Conservation (phyloP, 257 asterid species). For the Anisodus acutangulus region DNA sequence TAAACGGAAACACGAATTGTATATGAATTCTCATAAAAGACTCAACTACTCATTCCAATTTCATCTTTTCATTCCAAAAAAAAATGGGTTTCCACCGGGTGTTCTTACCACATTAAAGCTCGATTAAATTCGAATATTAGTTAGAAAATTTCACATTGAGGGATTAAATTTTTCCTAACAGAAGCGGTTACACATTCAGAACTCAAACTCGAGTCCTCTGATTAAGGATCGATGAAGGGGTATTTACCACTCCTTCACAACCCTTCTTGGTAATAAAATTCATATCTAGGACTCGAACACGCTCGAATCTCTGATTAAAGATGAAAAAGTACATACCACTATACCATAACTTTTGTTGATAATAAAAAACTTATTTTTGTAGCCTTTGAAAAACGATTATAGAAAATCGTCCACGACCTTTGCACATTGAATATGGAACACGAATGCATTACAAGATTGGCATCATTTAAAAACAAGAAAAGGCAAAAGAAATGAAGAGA, state of each 20-base stretch:
- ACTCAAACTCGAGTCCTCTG: background rate
- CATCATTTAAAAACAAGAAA: slow-evolving; percentile 24
- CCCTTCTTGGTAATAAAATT: background rate
- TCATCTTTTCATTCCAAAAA: background rate
- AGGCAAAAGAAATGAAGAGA: slow-evolving; percentile 18
- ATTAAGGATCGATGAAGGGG: background rate
- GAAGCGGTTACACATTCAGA: accelerated
- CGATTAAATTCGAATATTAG: background rate
- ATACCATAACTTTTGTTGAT: too few relatives aligned
- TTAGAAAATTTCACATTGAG: background rate
- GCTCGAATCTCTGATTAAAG: background rate
- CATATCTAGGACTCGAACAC: too few relatives aligned
- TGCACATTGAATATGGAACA: slow-evolving; percentile 23
- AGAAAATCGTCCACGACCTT: background rate
- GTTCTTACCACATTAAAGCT: background rate
- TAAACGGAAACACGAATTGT: background rate
- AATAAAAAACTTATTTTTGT: background rate
- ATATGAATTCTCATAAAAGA: background rate
- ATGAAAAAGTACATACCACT: background rate
- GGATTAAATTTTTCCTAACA: background rate
- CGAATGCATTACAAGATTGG: slow-evolving; percentile 30
- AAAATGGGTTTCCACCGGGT: background rate
- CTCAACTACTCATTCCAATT: background rate
- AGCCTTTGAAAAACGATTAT: background rate
- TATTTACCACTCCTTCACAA: background rate